Conservation (phyloP, 164 flowering plant species). For the Sextonia rubra region DNA sequence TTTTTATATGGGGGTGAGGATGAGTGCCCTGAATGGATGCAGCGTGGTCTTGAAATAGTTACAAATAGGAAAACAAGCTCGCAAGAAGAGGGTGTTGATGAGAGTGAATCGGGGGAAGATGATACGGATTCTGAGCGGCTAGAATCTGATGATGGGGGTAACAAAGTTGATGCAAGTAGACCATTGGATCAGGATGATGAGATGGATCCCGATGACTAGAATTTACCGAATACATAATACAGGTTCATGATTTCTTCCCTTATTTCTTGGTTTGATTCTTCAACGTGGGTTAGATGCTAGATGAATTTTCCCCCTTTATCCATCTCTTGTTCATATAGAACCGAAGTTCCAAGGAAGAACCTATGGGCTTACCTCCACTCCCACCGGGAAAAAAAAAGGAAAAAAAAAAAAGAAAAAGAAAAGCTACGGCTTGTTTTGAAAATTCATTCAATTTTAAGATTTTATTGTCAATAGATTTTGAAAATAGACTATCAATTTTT, state of each 20-base stretch:
- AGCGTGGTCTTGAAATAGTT: conserved; percentile 30
- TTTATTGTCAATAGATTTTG: no score
- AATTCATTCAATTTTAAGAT: not conserved
- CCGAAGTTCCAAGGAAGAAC: not conserved
- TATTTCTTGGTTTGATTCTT: not conserved
- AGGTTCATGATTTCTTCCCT: not conserved
- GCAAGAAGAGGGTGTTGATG: conserved; percentile 33
- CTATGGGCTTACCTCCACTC: not conserved
- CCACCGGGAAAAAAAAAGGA: not conserved
- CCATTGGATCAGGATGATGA: conserved; percentile 66
- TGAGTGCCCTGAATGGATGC: conserved; percentile 84
- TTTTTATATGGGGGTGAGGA: conserved; percentile 61
- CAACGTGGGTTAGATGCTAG: not conserved
- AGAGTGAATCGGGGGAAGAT: conserved; percentile 41
- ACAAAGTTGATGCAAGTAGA: conserved; percentile 17
- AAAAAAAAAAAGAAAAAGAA: not conserved
- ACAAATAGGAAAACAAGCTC: conserved; percentile 17
- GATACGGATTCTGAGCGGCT: conserved; percentile 42
- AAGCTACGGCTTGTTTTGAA: not conserved
- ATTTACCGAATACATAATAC: not conserved
- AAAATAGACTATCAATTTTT: no score
- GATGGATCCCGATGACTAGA: conserved; percentile 81
- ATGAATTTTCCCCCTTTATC: not conserved
- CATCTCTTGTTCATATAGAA: not conserved
- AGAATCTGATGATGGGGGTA: conserved; percentile 30